Evolutionary conservation across 257 asterid genomes (phyloP).

Genomic region (Lycium ferocissimum): DNA sequence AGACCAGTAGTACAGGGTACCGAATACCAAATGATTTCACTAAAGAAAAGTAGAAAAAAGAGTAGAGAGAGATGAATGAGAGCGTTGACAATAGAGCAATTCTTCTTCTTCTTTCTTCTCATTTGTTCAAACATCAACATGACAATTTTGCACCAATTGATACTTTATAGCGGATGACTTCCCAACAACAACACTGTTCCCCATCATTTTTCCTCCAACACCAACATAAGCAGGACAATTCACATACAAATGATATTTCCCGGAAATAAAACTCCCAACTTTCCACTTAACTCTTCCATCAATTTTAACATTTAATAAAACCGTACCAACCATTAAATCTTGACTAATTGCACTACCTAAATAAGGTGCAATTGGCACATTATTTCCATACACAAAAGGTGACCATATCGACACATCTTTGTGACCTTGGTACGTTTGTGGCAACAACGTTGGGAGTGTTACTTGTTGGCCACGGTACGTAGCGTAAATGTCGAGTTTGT

Average conservation of each 20-base stretch:
- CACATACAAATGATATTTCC: constrained; percentile 60
- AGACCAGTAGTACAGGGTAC: background rate
- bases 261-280: constrained; percentile 70
- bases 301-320: constrained; percentile 51
- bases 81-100: too few species aligned
- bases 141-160: constrained; percentile 58
- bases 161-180: constrained; percentile 48
- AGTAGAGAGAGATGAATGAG: too few species aligned
- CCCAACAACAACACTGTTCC: constrained; percentile 41
- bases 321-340: constrained; percentile 56
- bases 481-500: constrained; percentile 57
- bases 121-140: constrained; percentile 54
- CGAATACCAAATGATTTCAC: background rate
- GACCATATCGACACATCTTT: constrained; percentile 70
- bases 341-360: constrained; percentile 40
- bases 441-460: constrained; percentile 55
- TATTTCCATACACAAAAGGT: constrained; percentile 56
- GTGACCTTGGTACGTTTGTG: constrained; percentile 67
- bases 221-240: constrained; percentile 83
- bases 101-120: background rate
- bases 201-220: constrained; percentile 41
- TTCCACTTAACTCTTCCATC: constrained; percentile 76
- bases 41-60: background rate
- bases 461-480: constrained; percentile 72
- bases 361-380: constrained; percentile 63